Base-by-base conservation (phyloP, 1,284 basidiomycete species). In the Cryptococcus deneoformans region DNA sequence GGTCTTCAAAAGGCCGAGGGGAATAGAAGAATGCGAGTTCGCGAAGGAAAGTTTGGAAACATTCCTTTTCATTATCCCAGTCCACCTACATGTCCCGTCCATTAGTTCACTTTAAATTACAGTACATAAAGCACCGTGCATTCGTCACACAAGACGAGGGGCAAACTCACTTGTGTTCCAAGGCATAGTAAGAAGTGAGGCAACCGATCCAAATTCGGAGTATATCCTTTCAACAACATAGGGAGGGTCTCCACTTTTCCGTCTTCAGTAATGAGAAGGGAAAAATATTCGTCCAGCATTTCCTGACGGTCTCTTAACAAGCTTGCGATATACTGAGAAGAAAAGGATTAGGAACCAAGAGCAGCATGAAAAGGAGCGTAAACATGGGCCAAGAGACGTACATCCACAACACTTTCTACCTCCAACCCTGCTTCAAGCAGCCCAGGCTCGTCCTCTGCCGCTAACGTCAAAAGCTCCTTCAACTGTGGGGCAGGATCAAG, bases 211-310 rank as follows among this genome's bases (percentile, higher is more conserved):
- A 95, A 82, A 70, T 92, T 88, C 0, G 90, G 92, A 1, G 86
- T 88, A 69, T 91, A 95, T 44, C 88, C 89, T 48, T 85, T 84
- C 39, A 98, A 80, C 2, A 99, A 78, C 46, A 92, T 80, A 0
- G 96, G 96, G 5, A 99, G 71, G 52, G 83, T 85, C 60, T 87
- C 82, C 5, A 98, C 79, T 10, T 80, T 74, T 0, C 90, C 91
- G 0, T 83, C 77, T 0, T 81, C 78, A 3, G 83, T 82, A 56
- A 97, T 86, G 42, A 79, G 76, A 20, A 99, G 74, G 0, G 86
- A 88, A 70, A 98, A 99, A 77, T 99, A 98, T 67, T 98, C 95
- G 8, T 85, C 80, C 1, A 99, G 79, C 94, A 99, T 97, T 10
- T 88, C 88, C 4, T 87, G 83, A 12, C 84, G 83, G 16, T 76